Base-by-base conservation (phyloP, 768 basidiomycete genomes). In the Collybia mongolica region DNA sequence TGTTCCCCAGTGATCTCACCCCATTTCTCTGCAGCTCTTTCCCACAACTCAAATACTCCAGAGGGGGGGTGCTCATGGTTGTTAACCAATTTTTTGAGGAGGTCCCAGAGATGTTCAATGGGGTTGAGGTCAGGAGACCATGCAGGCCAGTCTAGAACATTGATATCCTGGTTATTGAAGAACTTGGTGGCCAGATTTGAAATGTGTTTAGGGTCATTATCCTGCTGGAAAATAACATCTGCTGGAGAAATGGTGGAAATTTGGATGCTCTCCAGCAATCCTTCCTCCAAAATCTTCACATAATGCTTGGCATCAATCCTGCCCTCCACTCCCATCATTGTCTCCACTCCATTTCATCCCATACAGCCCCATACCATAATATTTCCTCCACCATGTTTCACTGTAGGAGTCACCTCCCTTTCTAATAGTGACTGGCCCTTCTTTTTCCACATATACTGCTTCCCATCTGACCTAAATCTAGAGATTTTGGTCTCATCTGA, bases 331-430 rank as follows among this genome's bases (percentile, higher is more conserved):
- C 44, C 46, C 15, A 44, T 18, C 35, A 52, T 41, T 20, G 37
- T n/a, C 11, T 50, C 47, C 3, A 47, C 8, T 14, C 54, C 54
- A 17, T 36, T 18, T 1, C 24, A 8, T 3, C 51, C 48, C 11
- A 74, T 58, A 44, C 64, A 62, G 6, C 66, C 71, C 72, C 70
- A 73, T 2, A 73, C 65, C 55, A 60, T 68, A 2, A 73, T 51
- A 44, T 54, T 60, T 37, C 71, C 67, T 18, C 69, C 64, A 17
- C 71, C 67, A 53, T 67, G 67, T 53, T 72, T 72, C 20, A 69
- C 54, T 26, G 50, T 61, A 48, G 67, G 64, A 51, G 60, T 56
- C 2, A 54, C 59, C 50, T 54, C 56, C 11, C 48, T 9, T 1
- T 46, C 53, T 46, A 65, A 53, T 8, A 65, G 58, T 2, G 19